Conservation (phyloP, 179 eudicot genomes). For the Silene noctiflora region DNA sequence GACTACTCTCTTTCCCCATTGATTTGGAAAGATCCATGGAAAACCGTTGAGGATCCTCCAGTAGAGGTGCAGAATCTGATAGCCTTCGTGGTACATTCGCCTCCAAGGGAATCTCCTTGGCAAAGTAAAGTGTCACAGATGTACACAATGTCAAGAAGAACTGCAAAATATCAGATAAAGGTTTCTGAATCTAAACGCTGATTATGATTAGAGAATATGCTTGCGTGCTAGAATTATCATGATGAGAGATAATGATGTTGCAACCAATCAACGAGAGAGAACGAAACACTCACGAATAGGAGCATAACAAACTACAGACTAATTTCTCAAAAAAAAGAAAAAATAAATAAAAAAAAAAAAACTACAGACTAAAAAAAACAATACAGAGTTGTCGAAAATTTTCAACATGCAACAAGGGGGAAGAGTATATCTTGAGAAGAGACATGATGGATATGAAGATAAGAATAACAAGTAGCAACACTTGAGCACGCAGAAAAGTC, state of each 20-base stretch:
- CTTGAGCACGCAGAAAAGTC: not conserved
- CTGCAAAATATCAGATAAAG: constrained; percentile 36
- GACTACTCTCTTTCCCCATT: constrained; percentile 35
- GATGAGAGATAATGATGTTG: not conserved
- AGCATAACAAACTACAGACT: not conserved
- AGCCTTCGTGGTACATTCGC: constrained; percentile 35
- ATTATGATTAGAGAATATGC: not conserved
- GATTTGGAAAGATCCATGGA: constrained; percentile 43
- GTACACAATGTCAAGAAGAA: constrained; percentile 76
- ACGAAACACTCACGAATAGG: not conserved
- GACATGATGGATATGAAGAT: not conserved
- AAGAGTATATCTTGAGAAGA: not conserved
- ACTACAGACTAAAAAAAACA: not conserved
- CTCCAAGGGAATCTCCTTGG: constrained; percentile 73
- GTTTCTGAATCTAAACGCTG: constrained; percentile 9
- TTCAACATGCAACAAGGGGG: not conserved
- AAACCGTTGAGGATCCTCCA: constrained; percentile 46
- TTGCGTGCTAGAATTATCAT: not conserved
- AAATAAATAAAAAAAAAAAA: no score
- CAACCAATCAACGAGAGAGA: not conserved
- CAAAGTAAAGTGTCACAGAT: constrained; percentile 80
- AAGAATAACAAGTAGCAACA: not conserved
- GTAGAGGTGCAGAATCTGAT: constrained; percentile 82
- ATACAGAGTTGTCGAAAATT: not conserved
- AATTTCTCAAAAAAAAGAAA: no score